Base-by-base conservation (phyloP, 2,329 filamentous ascomycete species). In the Claviceps capensis region DNA sequence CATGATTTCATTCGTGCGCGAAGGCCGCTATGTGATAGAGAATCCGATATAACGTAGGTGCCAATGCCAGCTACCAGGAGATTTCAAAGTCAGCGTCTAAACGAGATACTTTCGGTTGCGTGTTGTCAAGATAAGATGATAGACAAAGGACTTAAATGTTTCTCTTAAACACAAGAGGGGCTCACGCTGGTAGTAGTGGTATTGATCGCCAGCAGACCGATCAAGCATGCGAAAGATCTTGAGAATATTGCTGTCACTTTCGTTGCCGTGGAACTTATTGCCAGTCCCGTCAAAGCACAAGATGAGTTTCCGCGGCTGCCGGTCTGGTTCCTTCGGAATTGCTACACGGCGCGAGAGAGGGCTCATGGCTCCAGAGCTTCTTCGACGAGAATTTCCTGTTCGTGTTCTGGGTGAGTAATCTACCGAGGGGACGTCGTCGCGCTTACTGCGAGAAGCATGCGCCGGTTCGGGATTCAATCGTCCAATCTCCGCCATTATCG, bases 161-260 rank as follows among this genome's bases (percentile, higher is more conserved):
- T 11, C 30, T 14, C 22, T 4, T 13, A 23, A 34, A 13, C 5
- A 16, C 4, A 23, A 19, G 4, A 1, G 5, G 5, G 14, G 62
- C 74, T 63, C 61, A 79, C 76, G 79, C 57, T 83, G 79, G 50
- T 83, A 82, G 55, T 83, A 83, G 54, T 81, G 78, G 56, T 72
- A 81, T 55, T 86, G 82, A 52, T 81, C 75, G 22, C 71, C 70
- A 0, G 79, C 77, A 6, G 76, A 77, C 5, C 82, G 74, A 57
- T 86, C 82, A 1, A 86, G 68, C 74, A 85, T 84, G 40, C 81
- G 75, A 57, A 83, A 86, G 11, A 86, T 83, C 60, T 86, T 86
- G 54, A 86, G 67, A 58, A 86, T 81, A 51, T 82, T 82, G 62
- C 76, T 81, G 57, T 82, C 79, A 43, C 75, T 79, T 13, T 81